Conservation (phyloP, 2,329 filamentous ascomycete genomes). For the Ascochyta fabae region DNA sequence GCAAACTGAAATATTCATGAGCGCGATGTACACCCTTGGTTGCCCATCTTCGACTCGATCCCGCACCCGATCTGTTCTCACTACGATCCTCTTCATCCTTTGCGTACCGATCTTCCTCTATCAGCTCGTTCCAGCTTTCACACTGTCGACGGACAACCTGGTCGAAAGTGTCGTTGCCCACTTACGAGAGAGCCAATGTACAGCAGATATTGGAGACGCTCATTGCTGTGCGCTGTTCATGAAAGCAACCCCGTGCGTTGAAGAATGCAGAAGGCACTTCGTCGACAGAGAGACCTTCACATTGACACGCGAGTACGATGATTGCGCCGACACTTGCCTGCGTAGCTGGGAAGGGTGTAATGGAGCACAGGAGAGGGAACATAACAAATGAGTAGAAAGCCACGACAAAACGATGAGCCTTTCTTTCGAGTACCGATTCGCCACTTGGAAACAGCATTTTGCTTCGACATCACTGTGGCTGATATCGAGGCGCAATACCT, state of each 20-base stretch:
- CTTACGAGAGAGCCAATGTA: slow-evolving; percentile 26
- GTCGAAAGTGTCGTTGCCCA: slow-evolving; percentile 3
- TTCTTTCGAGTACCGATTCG: not conserved
- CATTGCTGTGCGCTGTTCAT: slow-evolving; percentile 36
- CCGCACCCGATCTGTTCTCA: slow-evolving; percentile 11
- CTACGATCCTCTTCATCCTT: slow-evolving; percentile 22
- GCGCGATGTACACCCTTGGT: not conserved
- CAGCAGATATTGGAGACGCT: slow-evolving; percentile 29
- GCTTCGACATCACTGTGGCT: not conserved
- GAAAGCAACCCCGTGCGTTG: slow-evolving; percentile 35
- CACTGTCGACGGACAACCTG: slow-evolving; percentile 12
- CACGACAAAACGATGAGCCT: not conserved
- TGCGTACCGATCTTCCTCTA: slow-evolving; percentile 30
- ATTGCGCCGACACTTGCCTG: slow-evolving; percentile 27
- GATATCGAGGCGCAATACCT: slow-evolving; percentile 2
- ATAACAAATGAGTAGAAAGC: not conserved
- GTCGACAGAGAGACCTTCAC: slow-evolving; percentile 36
- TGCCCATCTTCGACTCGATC: not conserved
- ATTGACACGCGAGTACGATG: slow-evolving; percentile 35
- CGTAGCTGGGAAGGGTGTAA: slow-evolving; percentile 3
- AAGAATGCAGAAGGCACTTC: slow-evolving; percentile 34
- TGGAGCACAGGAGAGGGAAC: not conserved
- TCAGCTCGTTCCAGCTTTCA: slow-evolving; percentile 25
- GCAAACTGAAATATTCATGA: not conserved
- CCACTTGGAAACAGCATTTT: not conserved